Base-by-base conservation (phyloP, 192 early-diverging fungal genomes). In the Pecoramyces ruminantium region DNA sequence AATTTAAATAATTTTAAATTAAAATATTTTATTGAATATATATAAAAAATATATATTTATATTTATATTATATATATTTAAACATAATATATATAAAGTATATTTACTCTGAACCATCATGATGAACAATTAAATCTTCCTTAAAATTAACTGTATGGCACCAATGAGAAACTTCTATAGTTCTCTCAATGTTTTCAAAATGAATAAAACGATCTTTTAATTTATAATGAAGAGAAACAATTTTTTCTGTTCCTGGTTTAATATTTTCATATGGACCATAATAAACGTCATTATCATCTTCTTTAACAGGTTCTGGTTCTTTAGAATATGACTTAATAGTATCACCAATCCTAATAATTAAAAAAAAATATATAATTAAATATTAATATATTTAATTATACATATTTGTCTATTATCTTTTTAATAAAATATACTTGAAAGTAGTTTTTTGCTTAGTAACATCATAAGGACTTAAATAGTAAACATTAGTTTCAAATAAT, bases 161-260 rank as follows among this genome's bases (percentile, higher is more conserved):
- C 92, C 93, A 94, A 82, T 96, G 95, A 83, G 93, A 94, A 77
- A 98, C 85, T 81, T 94, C 92, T 14, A 97, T 82, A 82, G 95
- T 92, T 80, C 93, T 92, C 14, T 84, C 81, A 29, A 92, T 85
- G 9, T 84, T 83, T 42, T 87, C 89, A 15, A 91, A 67, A n/a
- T 67, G 51, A 67, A 67, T 67, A n/a, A 67, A 67, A n/a, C 21
- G 2, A 67, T 27, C 51, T n/a, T 67, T 67, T 5, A 67, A 67
- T 67, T 67, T 67, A 21, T 67, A 67, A 67, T 67, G 51, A 67
- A 67, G 21, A 67, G 51, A 67, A n/a, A 67, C 51, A 67, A 67
- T 67, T 67, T 67, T 67, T 67, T 67, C 51, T 9, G 51, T 67
- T 25, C 51, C 51, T 67, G 51, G 51, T n/a, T 18, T 17, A 67